These are phyloP conservation scores for Uronychia setigera DNA, from an alignment of 73 alveolate genomes.

Conservation along the genomic window DNA sequence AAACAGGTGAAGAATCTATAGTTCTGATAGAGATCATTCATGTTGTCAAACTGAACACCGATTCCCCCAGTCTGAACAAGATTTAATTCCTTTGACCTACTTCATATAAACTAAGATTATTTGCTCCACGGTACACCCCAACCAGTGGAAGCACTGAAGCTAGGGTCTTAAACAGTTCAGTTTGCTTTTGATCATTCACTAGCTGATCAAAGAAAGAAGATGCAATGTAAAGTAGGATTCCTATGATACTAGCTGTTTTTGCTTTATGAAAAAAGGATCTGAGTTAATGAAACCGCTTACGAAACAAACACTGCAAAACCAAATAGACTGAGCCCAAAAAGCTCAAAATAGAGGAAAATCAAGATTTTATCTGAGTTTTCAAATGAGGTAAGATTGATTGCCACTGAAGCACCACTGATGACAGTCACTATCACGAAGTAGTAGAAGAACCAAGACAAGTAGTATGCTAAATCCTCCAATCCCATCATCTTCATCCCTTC, in stretches of 20 bases:
- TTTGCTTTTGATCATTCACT: conserved; percentile 15
- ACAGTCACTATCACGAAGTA: conserved; percentile 49
- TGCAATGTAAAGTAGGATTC: conserved; percentile 33
- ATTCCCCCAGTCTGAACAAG: conserved; percentile 35
- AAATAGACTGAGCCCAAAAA: conserved; percentile 60
- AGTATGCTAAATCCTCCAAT: conserved; percentile 84
- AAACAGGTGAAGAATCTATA: conserved; percentile 35
- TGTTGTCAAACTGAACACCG: conserved; percentile 29
- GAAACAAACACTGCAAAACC: conserved; percentile 54
- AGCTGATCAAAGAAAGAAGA: conserved; percentile 36
- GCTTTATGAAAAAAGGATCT: conserved; percentile 82
- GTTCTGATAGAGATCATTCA: conserved; percentile 35
- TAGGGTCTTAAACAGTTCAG: conserved; percentile 6
- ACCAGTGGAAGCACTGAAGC: conserved; percentile 54
- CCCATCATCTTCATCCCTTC: conserved; percentile 99
- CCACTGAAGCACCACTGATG: conserved; percentile 16
- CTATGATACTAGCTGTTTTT: conserved; percentile 44
- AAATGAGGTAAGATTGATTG: conserved; percentile 10
- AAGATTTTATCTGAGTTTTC: conserved; percentile 36
- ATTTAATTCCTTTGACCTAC: too few relatives aligned
- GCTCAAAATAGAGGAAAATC: conserved; percentile 51
- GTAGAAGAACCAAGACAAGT: conserved; percentile 81
- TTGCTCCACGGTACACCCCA: conserved; percentile 37
- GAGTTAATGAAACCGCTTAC: too few relatives aligned
- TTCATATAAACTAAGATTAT: conserved; percentile 7